These are phyloP conservation scores for Nakaseomyces uthaithaninus DNA, from an alignment of 1,139 yeast genomes.

Conservation along the genomic window DNA sequence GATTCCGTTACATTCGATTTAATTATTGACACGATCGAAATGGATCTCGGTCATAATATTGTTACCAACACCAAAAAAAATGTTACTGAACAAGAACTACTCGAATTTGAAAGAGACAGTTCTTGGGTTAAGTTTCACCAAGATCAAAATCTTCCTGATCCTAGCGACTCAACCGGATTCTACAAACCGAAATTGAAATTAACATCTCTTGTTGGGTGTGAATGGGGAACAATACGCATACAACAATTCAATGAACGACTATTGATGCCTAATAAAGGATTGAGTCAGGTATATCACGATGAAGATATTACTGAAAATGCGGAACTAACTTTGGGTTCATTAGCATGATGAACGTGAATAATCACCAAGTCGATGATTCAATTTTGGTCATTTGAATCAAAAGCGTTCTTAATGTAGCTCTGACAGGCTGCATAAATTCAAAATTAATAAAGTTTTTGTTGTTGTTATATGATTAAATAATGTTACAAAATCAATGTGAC, in stretches of 20 bases:
- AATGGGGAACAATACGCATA: conserved; percentile 26
- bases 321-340: conserved; percentile 1
- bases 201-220: conserved; percentile 29
- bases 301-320: conserved; percentile 1
- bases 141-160: conserved; percentile 18
- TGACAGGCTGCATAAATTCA: too few species aligned
- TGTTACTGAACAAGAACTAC: conserved; percentile 13
- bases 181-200: conserved; percentile 22
- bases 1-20: conserved; percentile 26
- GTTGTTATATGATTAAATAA: neutral
- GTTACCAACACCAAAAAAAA: conserved; percentile 11
- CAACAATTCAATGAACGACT: conserved; percentile 24
- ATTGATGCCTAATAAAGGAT: conserved; percentile 3
- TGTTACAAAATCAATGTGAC: neutral
- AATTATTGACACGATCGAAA: conserved; percentile 24
- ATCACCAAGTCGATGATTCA: too few species aligned
- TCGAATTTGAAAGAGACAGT: conserved; percentile 23
- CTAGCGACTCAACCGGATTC: conserved; percentile 8
- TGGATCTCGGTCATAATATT: conserved; percentile 23
- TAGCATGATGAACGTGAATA: neutral
- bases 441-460: too few species aligned
- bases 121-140: conserved; percentile 28
- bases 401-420: neutral
- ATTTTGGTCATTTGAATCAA: too few species aligned
- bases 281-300: conserved; percentile 3